Percentiles rank a stretch among this genome's conserved stretches.
Conservation (phyloP, 805 yeast genomes). For the Starmera pachycereana region DNA sequence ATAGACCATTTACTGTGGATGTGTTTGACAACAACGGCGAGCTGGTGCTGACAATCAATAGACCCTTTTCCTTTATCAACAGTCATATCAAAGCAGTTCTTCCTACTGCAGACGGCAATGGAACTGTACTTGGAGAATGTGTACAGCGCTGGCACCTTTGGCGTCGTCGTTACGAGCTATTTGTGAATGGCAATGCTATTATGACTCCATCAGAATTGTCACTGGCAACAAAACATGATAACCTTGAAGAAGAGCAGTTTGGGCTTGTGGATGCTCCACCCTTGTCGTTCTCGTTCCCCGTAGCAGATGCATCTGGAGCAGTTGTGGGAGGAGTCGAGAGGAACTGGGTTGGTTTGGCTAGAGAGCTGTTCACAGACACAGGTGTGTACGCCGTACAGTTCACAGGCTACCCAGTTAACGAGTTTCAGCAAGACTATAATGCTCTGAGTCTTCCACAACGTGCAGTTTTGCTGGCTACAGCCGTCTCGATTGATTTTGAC, state of each 20-base stretch:
- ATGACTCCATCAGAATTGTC: too few species aligned
- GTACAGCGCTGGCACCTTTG: conserved; percentile 93
- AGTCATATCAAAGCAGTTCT: conserved; percentile 70
- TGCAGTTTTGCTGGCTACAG: conserved; percentile 77
- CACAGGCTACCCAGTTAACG: conserved; percentile 41
- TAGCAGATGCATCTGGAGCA: conserved; percentile 43
- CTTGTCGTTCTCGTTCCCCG: conserved; percentile 79
- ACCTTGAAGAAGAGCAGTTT: conserved; percentile 53
- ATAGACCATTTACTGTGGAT: conserved; percentile 77
- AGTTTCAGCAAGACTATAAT: conserved; percentile 35
- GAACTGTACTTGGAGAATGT: conserved; percentile 64
- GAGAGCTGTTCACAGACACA: conserved; percentile 90
- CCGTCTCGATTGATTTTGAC: conserved; percentile 90
- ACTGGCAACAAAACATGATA: conserved; percentile 4
- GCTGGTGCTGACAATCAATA: conserved; percentile 49
- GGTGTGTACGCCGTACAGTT: conserved; percentile 75
- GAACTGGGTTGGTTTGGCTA: conserved; percentile 90
- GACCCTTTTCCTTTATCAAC: conserved; percentile 84
- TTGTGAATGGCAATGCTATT: conserved; percentile 25
- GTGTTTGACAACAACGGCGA: conserved; percentile 57
- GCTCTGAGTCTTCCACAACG: conserved; percentile 66
- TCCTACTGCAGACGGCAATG: conserved; percentile 40
- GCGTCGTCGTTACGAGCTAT: conserved; percentile 83
- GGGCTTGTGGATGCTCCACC: conserved; percentile 85
- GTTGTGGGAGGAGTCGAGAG: conserved; percentile 75